Evolutionary conservation across 2,329 filamentous ascomycete species (phyloP).

Genomic region (Talaromyces verruculosus): DNA sequence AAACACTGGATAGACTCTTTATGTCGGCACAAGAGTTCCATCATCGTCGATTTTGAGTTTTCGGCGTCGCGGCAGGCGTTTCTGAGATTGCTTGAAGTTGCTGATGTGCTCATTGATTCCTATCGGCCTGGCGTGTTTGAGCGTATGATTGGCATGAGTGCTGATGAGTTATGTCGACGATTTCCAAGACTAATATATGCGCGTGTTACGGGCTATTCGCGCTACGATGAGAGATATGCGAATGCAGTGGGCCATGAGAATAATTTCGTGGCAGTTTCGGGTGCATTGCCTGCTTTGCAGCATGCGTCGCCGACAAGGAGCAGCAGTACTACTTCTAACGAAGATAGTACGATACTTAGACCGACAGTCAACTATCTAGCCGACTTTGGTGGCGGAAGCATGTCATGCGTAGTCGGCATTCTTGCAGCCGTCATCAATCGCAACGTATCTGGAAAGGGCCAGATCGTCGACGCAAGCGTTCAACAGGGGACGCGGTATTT

Average conservation of each 20-base stretch:
- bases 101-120: constrained; percentile 18
- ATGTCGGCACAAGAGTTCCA: constrained; percentile 19
- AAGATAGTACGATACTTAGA: not conserved
- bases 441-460: constrained; percentile 14
- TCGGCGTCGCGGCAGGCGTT: constrained; percentile 15
- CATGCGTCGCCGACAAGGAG: not conserved
- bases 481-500: constrained; percentile 19
- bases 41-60: constrained; percentile 16
- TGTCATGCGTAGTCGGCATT: constrained; percentile 18
- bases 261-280: constrained; percentile 19
- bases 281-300: constrained; percentile 18
- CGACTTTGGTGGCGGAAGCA: constrained; percentile 17
- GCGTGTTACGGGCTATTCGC: constrained; percentile 17
- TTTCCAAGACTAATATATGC: constrained; percentile 17
- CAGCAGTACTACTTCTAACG: not conserved
- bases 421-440: constrained; percentile 16
- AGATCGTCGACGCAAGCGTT: constrained; percentile 21
- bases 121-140: constrained; percentile 12
- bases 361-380: constrained; percentile 18
- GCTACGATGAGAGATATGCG: constrained; percentile 9
- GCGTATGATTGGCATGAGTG: constrained; percentile 17
- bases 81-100: constrained; percentile 11
- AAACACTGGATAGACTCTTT: constrained; percentile 16
- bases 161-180: constrained; percentile 13
- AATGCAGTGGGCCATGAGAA: constrained; percentile 18